Percentiles rank a stretch among this genome's conserved stretches.
phyloP scores from a whole-genome alignment of 192 early-diverging fungal genomes.

The Paraglomus brasilianum region DNA sequence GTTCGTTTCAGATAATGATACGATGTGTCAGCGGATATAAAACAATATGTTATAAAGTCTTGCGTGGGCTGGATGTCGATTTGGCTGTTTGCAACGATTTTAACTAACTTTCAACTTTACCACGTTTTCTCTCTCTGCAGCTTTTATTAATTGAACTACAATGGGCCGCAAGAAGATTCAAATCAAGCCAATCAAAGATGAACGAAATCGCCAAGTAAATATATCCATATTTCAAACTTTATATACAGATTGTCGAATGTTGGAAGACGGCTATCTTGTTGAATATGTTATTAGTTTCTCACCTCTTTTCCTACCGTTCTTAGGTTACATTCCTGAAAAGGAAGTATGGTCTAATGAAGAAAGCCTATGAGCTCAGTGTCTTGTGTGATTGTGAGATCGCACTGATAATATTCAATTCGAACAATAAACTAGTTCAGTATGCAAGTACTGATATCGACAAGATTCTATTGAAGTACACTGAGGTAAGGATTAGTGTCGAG shows the following conservation, averaged over 20 bases:
- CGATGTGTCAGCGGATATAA: too few species aligned
- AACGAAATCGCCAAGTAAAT: slow-evolving; percentile 87
- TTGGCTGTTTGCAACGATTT: too few species aligned
- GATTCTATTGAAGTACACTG: slow-evolving; percentile 87
- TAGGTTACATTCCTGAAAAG: slow-evolving; percentile 93
- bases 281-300: neutral
- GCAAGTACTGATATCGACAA: slow-evolving; percentile 92
- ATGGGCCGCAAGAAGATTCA: slow-evolving; percentile 97
- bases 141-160: too few species aligned
- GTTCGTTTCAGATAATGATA: too few species aligned
- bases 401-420: slow-evolving; percentile 90
- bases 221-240: neutral
- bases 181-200: slow-evolving; percentile 85
- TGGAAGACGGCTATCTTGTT: neutral
- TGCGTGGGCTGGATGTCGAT: too few species aligned
- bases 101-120: too few species aligned
- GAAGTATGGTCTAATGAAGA: slow-evolving; percentile 94
- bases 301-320: neutral
- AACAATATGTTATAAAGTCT: too few species aligned
- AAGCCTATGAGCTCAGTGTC: slow-evolving; percentile 92
- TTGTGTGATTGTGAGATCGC: slow-evolving; percentile 96
- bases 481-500: slow-evolving; percentile 45
- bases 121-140: too few species aligned
- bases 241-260: neutral
- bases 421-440: slow-evolving; percentile 93